Evolutionary conservation across 2,329 filamentous ascomycete genomes (phyloP), one percentile per base, ranked within the genome.

Genomic region (Dactylellina drechsleri): DNA sequence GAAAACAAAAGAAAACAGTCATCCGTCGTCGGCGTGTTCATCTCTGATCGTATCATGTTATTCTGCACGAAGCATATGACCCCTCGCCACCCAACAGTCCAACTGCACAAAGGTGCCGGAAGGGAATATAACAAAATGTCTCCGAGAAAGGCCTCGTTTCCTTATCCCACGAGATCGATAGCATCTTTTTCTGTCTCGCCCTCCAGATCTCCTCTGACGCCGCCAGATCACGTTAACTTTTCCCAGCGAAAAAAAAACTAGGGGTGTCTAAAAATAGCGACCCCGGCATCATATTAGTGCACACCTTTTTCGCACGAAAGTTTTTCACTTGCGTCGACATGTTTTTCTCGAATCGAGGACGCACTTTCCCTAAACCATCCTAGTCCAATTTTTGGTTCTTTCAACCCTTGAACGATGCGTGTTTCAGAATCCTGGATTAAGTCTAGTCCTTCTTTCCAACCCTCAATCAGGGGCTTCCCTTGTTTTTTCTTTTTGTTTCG

Each of bases 191-290:
- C 23, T 8, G 31, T 36, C 31, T 36, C 31, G 31, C 31, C 31
- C 31, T 36, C 36, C 62, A 61, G 59, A 54, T 61, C 45, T 60
- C 13, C 62, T 62, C 66, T 74, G 62, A 74, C 64, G 57, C 70
- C 70, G 62, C 62, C 62, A 61, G 62, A 66, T 74, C 70, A 74
- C 70, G 70, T 74, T 74, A 67, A 74, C 62, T 60, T 66, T 74
- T 28, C 40, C 31, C 52, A 40, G 56, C 45, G 57, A 28, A 31
- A 31, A 59, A 47, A 61, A 56, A 62, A 18, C 26, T 28, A 53
- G 54, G 66, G 47, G 50, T 54, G 31, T 61, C 70, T 74, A 74
- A 67, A 67, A 67, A 67, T 74, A 74, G 70, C 31, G 28, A 20
- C 59, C 56, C 45, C 26, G 54, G 43, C 13, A 31, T 47, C 64